These are phyloP conservation scores for Pseudogymnoascus sp. DNA, from an alignment of 2,329 filamentous ascomycete species.

Conservation along the genomic window DNA sequence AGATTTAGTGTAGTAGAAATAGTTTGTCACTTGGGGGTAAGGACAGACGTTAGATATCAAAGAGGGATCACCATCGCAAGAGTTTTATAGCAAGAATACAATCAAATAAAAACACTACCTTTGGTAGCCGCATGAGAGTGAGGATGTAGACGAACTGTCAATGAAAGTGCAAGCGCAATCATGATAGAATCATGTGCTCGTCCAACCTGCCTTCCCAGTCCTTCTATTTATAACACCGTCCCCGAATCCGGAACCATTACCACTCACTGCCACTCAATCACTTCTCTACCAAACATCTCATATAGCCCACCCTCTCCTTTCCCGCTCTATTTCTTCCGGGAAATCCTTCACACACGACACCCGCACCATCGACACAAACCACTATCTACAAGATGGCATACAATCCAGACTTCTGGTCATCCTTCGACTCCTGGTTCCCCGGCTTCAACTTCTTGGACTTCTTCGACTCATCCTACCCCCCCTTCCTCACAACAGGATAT, in stretches of 20 bases:
- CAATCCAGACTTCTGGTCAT: not conserved
- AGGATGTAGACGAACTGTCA: not conserved
- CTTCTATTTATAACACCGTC: not conserved
- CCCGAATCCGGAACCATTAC: not conserved
- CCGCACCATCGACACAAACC: not conserved
- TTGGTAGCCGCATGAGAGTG: not conserved
- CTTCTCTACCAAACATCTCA: not conserved
- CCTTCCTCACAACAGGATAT: not conserved
- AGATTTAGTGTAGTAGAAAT: conserved; percentile 1
- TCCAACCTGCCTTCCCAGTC: not conserved
- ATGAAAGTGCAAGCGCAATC: not conserved
- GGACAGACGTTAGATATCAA: conserved; percentile 5
- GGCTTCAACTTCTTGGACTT: not conserved
- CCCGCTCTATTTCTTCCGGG: too few species aligned
- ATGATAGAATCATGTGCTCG: not conserved
- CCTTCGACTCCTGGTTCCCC: conserved; percentile 2
- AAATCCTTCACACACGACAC: not conserved
- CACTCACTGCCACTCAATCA: not conserved
- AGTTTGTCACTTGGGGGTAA: conserved; percentile 7
- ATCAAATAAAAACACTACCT: conserved; percentile 5
- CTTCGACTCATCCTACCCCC: not conserved
- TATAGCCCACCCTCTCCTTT: not conserved
- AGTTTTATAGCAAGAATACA: conserved; percentile 6
- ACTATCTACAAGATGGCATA: not conserved
- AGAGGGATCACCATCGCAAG: conserved; percentile 1